Evolutionary conservation across 2,329 filamentous ascomycete species (phyloP).

Genomic region (Fusarium duplospermum): DNA sequence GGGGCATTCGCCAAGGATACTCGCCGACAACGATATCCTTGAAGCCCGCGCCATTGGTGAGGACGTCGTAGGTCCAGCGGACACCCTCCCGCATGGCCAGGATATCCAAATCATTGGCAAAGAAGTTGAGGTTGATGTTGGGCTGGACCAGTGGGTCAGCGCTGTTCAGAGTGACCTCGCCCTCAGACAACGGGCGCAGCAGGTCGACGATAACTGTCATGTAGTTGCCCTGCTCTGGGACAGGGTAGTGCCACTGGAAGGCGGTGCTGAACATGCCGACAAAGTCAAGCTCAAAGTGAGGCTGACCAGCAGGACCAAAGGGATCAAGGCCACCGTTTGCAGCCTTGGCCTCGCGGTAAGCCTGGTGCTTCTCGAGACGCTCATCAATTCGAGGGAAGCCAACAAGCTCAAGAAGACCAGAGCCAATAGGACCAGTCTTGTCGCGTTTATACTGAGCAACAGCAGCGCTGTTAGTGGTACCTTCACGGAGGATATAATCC

Average conservation of each 20-base stretch:
- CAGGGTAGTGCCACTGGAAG: conserved; percentile 61
- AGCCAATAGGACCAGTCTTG: conserved; percentile 54
- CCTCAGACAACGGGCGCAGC: conserved; percentile 56
- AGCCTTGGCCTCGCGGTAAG: conserved; percentile 59
- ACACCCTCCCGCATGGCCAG: conserved; percentile 69
- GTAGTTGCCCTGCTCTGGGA: conserved; percentile 58
- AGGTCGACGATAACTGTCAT: conserved; percentile 67
- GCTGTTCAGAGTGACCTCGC: conserved; percentile 67
- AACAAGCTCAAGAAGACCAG: conserved; percentile 61
- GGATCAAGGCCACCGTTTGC: conserved; percentile 61
- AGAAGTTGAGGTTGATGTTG: conserved; percentile 71
- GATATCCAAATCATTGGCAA: conserved; percentile 65
- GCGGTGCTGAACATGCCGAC: conserved; percentile 66
- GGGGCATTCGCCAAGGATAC: conserved; percentile 72
- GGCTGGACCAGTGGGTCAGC: conserved; percentile 68
- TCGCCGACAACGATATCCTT: conserved; percentile 63
- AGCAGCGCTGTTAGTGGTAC: conserved; percentile 49
- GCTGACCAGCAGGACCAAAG: conserved; percentile 67
- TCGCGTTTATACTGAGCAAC: conserved; percentile 34
- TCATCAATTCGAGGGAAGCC: conserved; percentile 69
- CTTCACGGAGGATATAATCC: conserved; percentile 53
- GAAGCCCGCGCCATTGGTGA: conserved; percentile 67
- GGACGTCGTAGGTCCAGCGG: conserved; percentile 66
- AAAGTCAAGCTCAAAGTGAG: conserved; percentile 73
- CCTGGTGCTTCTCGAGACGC: conserved; percentile 59